Base-by-base conservation (phyloP, 495 filamentous ascomycete genomes). In the Jackrogersella multiformis region DNA sequence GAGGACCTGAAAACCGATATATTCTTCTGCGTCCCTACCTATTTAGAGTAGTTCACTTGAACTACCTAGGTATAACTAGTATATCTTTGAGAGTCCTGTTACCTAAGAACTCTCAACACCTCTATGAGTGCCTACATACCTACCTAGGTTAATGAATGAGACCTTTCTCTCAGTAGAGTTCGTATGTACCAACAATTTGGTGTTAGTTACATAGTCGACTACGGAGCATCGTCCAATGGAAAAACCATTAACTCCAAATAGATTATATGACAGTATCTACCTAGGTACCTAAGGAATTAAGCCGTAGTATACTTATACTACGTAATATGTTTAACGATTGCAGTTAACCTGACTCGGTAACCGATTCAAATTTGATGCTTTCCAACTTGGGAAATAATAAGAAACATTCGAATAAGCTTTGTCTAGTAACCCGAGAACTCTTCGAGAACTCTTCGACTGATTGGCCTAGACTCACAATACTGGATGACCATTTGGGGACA, bases 331-430 rank as follows among this genome's bases (percentile, higher is more conserved):
- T 21, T 56, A 23, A 18, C 12, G 24, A n/a, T 16, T 6, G 6
- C 9, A 59, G 24, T 51, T 23, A 44, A 15, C 34, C 24, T 67
- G 57, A 57, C 57, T 61, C 63, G 49, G 24, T 46, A 49, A 13
- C 13, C 36, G 5, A 28, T 32, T 13, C 23, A 54, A 39, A 13
- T 36, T 16, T 52, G 16, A 45, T 39, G 20, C 24, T 36, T 52
- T 38, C 60, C 42, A 28, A 64, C 21, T 61, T 18, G 57, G 44
- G 42, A 52, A 56, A 56, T 9, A 45, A 44, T 2, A 55, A 53
- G 44, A 49, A 44, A 62, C 45, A 4, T 18, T 8, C 56, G 55
- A 64, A 61, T 60, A 65, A 65, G 61, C 56, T 54, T 65, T 55
- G 46, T 55, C 30, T 57, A 56, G 41, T 30, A 51, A 56, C 12